These are phyloP conservation scores for Sugiyamaella lignohabitans DNA, from an alignment of 805 yeast species.

Conservation along the genomic window DNA sequence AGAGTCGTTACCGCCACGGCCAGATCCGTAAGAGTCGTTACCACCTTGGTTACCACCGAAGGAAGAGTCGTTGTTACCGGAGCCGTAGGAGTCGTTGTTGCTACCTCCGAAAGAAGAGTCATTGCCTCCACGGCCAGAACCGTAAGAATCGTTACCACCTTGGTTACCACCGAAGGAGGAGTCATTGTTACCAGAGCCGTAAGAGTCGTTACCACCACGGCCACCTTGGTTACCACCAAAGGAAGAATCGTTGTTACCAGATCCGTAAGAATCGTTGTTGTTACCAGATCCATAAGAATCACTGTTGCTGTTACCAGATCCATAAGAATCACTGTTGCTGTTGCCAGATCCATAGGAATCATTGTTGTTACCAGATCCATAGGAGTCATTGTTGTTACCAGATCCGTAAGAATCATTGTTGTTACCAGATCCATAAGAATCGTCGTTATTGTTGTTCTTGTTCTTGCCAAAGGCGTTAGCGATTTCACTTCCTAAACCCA, in stretches of 20 bases:
- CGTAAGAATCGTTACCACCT: constrained; percentile 21
- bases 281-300: constrained; percentile 8
- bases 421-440: constrained; percentile 15
- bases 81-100: constrained; percentile 31
- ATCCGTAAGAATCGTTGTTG: constrained; percentile 12
- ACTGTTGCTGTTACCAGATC: constrained; percentile 14
- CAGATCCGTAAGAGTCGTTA: constrained; percentile 27
- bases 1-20: constrained; percentile 25
- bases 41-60: constrained; percentile 24
- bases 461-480: constrained; percentile 9
- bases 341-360: constrained; percentile 10
- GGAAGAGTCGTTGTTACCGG: constrained; percentile 25
- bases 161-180: constrained; percentile 26
- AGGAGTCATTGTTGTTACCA: constrained; percentile 10
- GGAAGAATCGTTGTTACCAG: constrained; percentile 13
- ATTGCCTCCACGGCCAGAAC: constrained; percentile 15
- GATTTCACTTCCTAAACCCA: constrained; percentile 13
- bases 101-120: constrained; percentile 20
- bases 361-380: constrained; percentile 18
- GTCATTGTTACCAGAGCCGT: constrained; percentile 23
- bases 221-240: constrained; percentile 12
- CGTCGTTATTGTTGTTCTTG: constrained; percentile 22
- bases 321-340: constrained; percentile 10
- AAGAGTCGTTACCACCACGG: constrained; percentile 16
- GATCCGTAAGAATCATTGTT: constrained; percentile 20